Percentiles rank a stretch among this genome's conserved stretches.
phyloP scores from a whole-genome alignment of 306 rosid genomes.

The Rosa lucieae region DNA sequence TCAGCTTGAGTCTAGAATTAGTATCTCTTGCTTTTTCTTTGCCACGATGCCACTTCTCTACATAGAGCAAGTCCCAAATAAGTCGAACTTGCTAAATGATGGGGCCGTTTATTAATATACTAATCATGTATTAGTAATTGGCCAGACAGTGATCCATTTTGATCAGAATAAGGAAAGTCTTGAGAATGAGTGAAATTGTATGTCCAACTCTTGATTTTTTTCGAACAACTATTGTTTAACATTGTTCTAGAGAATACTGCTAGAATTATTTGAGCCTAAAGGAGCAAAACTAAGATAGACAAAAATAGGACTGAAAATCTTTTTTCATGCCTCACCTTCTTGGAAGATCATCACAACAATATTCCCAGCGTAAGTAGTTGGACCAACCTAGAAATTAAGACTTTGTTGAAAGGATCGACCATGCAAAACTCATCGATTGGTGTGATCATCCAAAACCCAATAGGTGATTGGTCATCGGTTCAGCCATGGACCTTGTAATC shows the following conservation, averaged over 20 bases:
- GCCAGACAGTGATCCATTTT: slow-evolving; percentile 55
- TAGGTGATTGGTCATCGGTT: too few species aligned
- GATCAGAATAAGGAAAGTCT: slow-evolving; percentile 42
- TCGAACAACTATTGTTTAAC: slow-evolving; percentile 48
- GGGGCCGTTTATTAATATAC: slow-evolving; percentile 29
- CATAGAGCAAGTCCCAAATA: slow-evolving; percentile 66
- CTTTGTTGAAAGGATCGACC: slow-evolving; percentile 40
- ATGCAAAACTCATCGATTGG: too few species aligned
- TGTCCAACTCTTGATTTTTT: slow-evolving; percentile 70
- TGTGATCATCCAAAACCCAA: too few species aligned
- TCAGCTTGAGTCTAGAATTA: slow-evolving; percentile 75
- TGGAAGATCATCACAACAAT: slow-evolving; percentile 28
- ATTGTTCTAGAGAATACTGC: slow-evolving; percentile 50
- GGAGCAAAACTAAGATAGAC: slow-evolving; percentile 49
- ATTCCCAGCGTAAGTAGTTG: slow-evolving; percentile 55
- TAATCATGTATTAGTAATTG: slow-evolving; percentile 45
- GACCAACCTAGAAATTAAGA: slow-evolving; percentile 84
- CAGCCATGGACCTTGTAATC: too few species aligned
- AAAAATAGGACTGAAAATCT: slow-evolving; percentile 73
- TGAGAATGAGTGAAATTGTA: slow-evolving; percentile 55
- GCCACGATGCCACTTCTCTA: slow-evolving; percentile 74
- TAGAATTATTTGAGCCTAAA: not conserved
- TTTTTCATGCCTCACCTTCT: slow-evolving; percentile 65
- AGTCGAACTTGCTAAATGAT: slow-evolving; percentile 34
- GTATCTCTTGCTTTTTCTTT: slow-evolving; percentile 78